Conservation (phyloP, 2,329 filamentous ascomycete genomes). For the Claviceps capensis region DNA sequence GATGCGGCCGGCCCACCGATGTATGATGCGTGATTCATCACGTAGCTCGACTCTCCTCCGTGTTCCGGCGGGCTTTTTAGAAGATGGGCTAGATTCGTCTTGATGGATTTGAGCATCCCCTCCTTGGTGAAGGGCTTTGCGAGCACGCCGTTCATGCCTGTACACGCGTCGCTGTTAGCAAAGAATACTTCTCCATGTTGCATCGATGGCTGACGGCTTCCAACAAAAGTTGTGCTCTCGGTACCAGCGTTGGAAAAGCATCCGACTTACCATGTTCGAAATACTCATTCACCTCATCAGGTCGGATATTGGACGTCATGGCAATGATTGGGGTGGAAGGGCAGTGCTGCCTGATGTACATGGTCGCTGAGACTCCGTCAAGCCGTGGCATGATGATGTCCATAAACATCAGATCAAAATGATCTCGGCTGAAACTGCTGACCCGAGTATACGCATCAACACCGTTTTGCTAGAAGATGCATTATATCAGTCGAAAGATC, state of each 20-base stretch:
- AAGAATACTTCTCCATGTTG: neutral
- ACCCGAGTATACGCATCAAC: conserved; percentile 85
- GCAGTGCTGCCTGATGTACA: conserved; percentile 80
- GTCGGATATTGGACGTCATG: conserved; percentile 97
- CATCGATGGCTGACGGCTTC: neutral
- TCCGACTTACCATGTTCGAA: conserved; percentile 73
- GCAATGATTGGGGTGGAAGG: conserved; percentile 79
- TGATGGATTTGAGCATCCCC: conserved; percentile 70
- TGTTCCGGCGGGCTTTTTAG: conserved; percentile 50
- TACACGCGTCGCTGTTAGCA: neutral
- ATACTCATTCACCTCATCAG: conserved; percentile 93
- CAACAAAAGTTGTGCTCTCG: neutral
- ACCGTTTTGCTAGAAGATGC: conserved; percentile 44
- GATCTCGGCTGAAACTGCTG: conserved; percentile 28
- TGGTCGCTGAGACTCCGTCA: conserved; percentile 87
- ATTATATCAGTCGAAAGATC: too few relatives aligned
- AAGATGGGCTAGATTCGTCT: conserved; percentile 76
- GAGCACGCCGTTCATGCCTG: conserved; percentile 94
- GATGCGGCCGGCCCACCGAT: conserved; percentile 19
- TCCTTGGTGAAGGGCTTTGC: conserved; percentile 93
- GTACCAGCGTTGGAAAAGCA: neutral
- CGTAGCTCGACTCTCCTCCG: conserved; percentile 22
- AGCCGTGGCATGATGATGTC: conserved; percentile 96
- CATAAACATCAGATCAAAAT: conserved; percentile 65
- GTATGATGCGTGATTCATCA: conserved; percentile 20